Conservation (phyloP, 192 early-diverging fungal genomes). For the Backusella tarrabulga region DNA sequence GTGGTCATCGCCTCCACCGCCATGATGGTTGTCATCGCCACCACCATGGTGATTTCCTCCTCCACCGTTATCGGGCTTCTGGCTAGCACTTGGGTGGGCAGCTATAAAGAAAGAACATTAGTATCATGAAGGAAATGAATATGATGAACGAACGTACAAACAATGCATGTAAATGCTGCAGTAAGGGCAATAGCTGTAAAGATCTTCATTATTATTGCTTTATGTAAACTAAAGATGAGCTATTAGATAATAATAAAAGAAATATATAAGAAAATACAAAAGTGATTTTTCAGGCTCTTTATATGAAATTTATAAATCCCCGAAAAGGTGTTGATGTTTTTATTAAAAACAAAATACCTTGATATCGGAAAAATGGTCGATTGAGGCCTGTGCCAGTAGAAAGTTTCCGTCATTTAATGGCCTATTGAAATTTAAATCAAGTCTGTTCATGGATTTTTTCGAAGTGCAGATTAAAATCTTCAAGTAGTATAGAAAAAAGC, state of each 20-base stretch:
- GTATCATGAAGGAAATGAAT: neutral
- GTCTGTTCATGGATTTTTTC: neutral
- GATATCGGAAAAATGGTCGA: neutral
- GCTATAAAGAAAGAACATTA: neutral
- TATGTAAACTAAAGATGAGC: neutral
- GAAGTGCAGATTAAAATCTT: neutral
- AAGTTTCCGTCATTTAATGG: neutral
- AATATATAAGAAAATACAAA: neutral
- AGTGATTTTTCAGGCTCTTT: neutral
- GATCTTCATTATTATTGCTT: constrained; percentile 3
- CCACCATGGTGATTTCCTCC: neutral
- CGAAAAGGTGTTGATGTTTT: neutral
- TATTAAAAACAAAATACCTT: neutral
- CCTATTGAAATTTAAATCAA: neutral
- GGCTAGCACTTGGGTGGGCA: neutral
- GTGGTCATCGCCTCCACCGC: neutral
- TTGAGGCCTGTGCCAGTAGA: neutral
- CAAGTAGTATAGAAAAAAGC: neutral
- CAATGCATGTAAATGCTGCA: neutral
- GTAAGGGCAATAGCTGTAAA: neutral
- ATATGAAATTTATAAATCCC: neutral
- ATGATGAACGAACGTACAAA: neutral
- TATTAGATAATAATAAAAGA: neutral
- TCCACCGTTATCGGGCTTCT: neutral
- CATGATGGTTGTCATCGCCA: neutral